Conservation (phyloP, 108 stramenopile genomes). For the Seminavis robusta region DNA sequence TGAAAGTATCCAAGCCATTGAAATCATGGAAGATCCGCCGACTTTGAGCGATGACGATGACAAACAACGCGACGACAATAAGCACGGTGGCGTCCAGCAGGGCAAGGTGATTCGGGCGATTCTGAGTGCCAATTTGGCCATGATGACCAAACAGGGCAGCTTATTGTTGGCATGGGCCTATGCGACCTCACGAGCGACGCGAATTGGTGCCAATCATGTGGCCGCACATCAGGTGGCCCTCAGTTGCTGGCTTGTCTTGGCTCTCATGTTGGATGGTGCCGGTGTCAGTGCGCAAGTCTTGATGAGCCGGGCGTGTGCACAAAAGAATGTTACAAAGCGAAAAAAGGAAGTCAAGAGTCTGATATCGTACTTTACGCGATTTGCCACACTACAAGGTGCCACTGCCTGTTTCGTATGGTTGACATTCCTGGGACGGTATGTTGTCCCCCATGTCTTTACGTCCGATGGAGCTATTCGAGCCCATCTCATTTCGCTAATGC, state of each 20-base stretch:
- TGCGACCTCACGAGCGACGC: conserved; percentile 50
- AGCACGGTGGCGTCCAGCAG: neutral
- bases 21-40: no score
- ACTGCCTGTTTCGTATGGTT: conserved; percentile 6
- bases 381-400: conserved; percentile 52
- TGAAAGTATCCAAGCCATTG: no score
- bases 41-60: neutral
- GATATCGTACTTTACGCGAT: conserved; percentile 38
- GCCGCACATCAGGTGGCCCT: conserved; percentile 69
- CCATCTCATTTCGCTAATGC: conserved; percentile 37
- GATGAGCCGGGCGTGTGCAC: conserved; percentile 25
- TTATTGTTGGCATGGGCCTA: conserved; percentile 57
- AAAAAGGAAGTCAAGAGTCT: conserved; percentile 27
- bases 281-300: conserved; percentile 66
- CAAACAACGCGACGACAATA: neutral
- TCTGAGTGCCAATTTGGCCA: conserved; percentile 49
- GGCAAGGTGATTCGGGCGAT: conserved; percentile 23
- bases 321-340: neutral
- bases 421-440: conserved; percentile 9
- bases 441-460: conserved; percentile 38
- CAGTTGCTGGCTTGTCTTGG: conserved; percentile 53
- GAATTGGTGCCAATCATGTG: conserved; percentile 49
- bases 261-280: conserved; percentile 46
- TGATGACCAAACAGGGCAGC: conserved; percentile 50
- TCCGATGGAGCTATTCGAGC: conserved; percentile 23